phyloP scores from a whole-genome alignment of 495 filamentous ascomycete species.

The Sporormia fimetaria region DNA sequence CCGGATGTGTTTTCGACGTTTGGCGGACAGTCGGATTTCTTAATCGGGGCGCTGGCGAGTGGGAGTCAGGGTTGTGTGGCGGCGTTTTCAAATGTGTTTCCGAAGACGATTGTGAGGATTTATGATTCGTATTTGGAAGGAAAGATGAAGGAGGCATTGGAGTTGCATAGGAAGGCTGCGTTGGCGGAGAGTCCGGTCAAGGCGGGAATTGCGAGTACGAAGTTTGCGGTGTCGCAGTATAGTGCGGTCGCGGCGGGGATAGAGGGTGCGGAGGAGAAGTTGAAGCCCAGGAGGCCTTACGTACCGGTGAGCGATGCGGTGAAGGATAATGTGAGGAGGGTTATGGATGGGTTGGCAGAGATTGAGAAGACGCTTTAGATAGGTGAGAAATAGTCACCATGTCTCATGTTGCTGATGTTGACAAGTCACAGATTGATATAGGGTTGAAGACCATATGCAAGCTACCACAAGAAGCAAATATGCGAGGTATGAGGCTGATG shows the following conservation, averaged over 20 bases:
- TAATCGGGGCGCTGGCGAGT: constrained; percentile 48
- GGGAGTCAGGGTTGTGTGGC: constrained; percentile 53
- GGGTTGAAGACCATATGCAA: too few species aligned
- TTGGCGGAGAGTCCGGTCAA: constrained; percentile 48
- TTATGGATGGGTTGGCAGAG: constrained; percentile 41
- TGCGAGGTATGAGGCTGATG: too few species aligned
- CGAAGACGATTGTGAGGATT: constrained; percentile 41
- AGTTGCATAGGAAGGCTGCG: constrained; percentile 43
- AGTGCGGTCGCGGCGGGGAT: constrained; percentile 48
- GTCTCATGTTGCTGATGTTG: too few species aligned
- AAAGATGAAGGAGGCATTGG: constrained; percentile 43
- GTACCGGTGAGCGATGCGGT: constrained; percentile 38
- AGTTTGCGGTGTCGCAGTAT: constrained; percentile 49
- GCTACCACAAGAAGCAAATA: too few species aligned
- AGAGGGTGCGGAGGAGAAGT: constrained; percentile 43
- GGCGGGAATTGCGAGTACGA: constrained; percentile 50
- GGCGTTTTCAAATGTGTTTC: constrained; percentile 57
- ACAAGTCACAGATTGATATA: too few species aligned
- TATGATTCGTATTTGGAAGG: constrained; percentile 44
- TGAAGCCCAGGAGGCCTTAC: constrained; percentile 44
- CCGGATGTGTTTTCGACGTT: constrained; percentile 48
- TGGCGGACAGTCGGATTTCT: constrained; percentile 59
- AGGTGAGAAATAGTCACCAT: too few species aligned
- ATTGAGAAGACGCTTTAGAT: constrained; percentile 33
- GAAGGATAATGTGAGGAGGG: constrained; percentile 38